phyloP scores from a whole-genome alignment of 495 filamentous ascomycete genomes.

The Xylaria curta region DNA sequence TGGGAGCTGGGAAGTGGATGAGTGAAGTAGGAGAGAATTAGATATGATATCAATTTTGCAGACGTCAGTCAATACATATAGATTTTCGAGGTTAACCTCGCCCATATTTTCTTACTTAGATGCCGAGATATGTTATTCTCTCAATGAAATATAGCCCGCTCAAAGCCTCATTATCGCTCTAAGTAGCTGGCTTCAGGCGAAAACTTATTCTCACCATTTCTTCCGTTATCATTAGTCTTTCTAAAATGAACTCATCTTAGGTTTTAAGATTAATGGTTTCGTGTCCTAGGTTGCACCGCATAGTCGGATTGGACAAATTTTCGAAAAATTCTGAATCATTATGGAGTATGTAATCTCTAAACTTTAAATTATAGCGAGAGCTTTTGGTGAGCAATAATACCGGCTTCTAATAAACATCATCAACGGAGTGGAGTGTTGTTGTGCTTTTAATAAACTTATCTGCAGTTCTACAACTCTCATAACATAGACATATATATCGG shows the following conservation, averaged over 20 bases:
- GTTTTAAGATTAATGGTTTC: not conserved
- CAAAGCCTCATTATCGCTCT: not conserved
- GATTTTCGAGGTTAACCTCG: not conserved
- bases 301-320: not conserved
- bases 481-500: not conserved
- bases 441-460: not conserved
- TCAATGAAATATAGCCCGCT: not conserved
- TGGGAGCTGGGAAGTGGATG: constrained; percentile 59
- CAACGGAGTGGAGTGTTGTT: no score
- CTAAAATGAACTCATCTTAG: not conserved
- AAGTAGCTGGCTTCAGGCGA: not conserved
- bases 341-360: not conserved
- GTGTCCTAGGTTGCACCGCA: no score
- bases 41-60: no score
- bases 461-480: not conserved
- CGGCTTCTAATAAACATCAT: no score
- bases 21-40: constrained; percentile 26
- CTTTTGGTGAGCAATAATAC: not conserved
- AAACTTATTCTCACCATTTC: not conserved
- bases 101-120: not conserved
- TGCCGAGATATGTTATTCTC: not conserved
- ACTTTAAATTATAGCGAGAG: not conserved
- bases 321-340: not conserved
- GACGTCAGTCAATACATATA: not conserved
- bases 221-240: not conserved